Evolutionary conservation across 2,329 filamentous ascomycete species (phyloP), one percentile per base, ranked within the genome.

Genomic region (Pseudogymnoascus destructans): DNA sequence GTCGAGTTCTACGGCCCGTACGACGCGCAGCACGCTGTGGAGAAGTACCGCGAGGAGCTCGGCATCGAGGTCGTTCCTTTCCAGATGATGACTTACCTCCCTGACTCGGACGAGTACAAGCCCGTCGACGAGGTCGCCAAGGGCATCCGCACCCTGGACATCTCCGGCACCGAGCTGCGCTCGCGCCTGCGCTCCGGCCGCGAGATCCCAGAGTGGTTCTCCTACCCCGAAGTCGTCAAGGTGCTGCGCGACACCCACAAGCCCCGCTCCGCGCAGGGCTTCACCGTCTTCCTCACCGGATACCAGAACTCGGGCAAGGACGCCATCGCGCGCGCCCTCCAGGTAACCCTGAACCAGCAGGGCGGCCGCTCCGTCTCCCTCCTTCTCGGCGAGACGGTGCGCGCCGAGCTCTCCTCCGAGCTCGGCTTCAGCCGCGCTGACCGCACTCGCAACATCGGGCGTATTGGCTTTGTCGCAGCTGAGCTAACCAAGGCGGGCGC

Each of bases 41-140:
- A 96, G 80, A 89, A 95, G 79, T 95, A 96, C 82, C 86, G 85
- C 70, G 84, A 89, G 65, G 93, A 98, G 81, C 87, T 98, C 62
- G 93, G 92, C 68, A 98, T 98, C 70, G 89, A 96, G 77, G 93
- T 98, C 70, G 93, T 98, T 64, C 90, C 93, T 66, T 98, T 98
- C 86, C 92, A 97, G 79, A 90, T 95, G 83, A 95, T 98, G 86
- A 97, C 95, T 63, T 98, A 97, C 77, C 86, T 97, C 60, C 93
- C 93, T 66, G 93, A 97, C 75, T 85, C 83, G 70, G 93, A 98
- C 73, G 93, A 97, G 79, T 98, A 98, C 79, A 84, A 82, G 67
- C 93, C 93, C 59, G 83, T 90, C 73, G 89, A 98, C 75, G 82
- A 96, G 77, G 92, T 98, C 62, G 77, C 85, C 67, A 77, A 84